phyloP scores from a whole-genome alignment of 257 asterid species.

The Schizonepeta tenuifolia region DNA sequence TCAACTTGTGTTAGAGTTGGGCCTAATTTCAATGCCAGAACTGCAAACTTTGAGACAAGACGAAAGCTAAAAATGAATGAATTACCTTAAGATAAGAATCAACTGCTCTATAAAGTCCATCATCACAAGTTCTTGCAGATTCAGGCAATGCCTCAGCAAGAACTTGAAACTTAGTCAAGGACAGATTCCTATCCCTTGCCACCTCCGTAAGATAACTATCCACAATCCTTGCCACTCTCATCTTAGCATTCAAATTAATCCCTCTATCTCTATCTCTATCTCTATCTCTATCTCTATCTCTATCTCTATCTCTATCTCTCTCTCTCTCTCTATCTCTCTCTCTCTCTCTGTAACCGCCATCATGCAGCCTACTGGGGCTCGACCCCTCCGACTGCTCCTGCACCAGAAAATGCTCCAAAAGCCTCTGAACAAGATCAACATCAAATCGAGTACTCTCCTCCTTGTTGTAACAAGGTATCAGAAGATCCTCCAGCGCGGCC shows the following conservation, averaged over 20 bases:
- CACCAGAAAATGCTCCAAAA: constrained; percentile 88
- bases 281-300: too few relatives aligned
- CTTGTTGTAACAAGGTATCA: constrained; percentile 70
- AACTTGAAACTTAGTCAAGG: constrained; percentile 86
- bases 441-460: constrained; percentile 71
- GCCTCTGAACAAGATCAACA: constrained; percentile 95
- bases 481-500: constrained; percentile 75
- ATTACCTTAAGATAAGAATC: constrained; percentile 94
- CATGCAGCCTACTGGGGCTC: constrained; percentile 63
- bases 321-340: too few relatives aligned
- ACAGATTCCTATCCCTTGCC: constrained; percentile 76
- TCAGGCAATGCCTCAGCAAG: constrained; percentile 95
- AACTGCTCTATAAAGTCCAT: constrained; percentile 87
- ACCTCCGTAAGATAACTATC: constrained; percentile 94
- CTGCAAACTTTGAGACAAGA: background rate
- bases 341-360: constrained; percentile 33
- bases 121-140: constrained; percentile 83
- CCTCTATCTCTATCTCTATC: constrained; percentile 35
- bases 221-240: constrained; percentile 91
- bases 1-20: background rate
- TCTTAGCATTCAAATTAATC: constrained; percentile 62
- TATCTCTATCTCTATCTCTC: too few relatives aligned
- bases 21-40: background rate
- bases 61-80: too few relatives aligned
- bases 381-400: constrained; percentile 80